Evolutionary conservation across 805 yeast genomes (phyloP), one percentile per base, ranked within the genome.

Genomic region (Kazachstania martiniae): DNA sequence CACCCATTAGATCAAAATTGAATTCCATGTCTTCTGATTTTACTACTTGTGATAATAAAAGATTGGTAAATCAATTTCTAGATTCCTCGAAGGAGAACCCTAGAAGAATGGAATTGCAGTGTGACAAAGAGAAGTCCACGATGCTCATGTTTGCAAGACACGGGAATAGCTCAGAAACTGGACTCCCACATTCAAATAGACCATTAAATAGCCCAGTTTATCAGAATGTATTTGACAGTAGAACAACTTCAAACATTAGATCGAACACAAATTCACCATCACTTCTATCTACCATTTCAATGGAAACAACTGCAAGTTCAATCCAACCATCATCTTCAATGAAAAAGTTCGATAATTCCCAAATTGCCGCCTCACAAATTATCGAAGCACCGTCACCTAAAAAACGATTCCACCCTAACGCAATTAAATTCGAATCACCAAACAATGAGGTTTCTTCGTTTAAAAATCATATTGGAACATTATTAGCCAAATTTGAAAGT

Each of bases 401-500:
- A 19, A 8, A 19, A 8, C 7, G 10, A 19, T 10, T 8, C 21
- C 21, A 8, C 21, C 14, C 35, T n/a, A 33, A 33, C 21, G 35
- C 36, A 15, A 37, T 36, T 22, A 47, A 42, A 23, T 28, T 39
- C 12, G 40, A 42, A 21, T 43, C 38, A 21, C 7, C 21, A 7
- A 19, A 19, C 21, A 19, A 8, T 19, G 21, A 19, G 7, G 7
- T 10, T 19, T 19, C 10, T 19, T 7, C 10, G 7, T 42, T 36
- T 14, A 35, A 43, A 21, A 38, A 33, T n/a, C 53, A 47, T 37
- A 39, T 54, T 7, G 41, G 34, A 13, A 32, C 30, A n/a, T 45
- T 43, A 14, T 29, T 51, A 16, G 27, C 36, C 4, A 38, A 41
- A 22, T 40, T 48, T n/a, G 60, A 58, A 26, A 34, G 33, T 8